Base-by-base conservation (phyloP, 805 yeast species). In the Ascoidea rubescens region DNA sequence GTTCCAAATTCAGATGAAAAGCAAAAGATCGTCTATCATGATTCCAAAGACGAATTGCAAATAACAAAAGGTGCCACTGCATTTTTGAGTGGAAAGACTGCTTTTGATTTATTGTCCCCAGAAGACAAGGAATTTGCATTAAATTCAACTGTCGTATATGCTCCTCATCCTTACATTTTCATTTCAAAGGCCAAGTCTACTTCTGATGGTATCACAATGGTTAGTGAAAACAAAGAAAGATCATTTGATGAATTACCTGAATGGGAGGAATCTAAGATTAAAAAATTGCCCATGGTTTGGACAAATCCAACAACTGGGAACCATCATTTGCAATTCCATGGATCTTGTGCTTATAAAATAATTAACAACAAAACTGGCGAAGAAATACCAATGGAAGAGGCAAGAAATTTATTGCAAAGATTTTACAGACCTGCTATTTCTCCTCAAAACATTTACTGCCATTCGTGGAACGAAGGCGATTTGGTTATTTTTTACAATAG, bases 161-260 rank as follows among this genome's bases (percentile, higher is more conserved):
- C 96, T 16, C 96, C 96, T 45, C 96, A 88, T 65, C 96, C 96
- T 46, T 88, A 87, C 67, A 88, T 88, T 54, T 87, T 76, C 66
- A 88, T 88, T 56, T 78, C 87, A 4, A 79, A 84, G 12, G 87
- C 95, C 44, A 77, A 72, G 54, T 95, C 96, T 45, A 84, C 93
- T 8, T 76, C 82, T 42, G 95, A 87, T 65, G 96, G 96, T 5
- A 73, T 88, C 55, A 84, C 95, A 1, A 88, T 88, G 82, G 87
- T 78, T 16, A 75, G 83, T 48, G 96, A 88, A 60, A 84, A 83
- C 46, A 80, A 82, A 64, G 96, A 88, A 64, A 65, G 71, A 53
- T 66, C 79, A 2, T 66, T 87, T 21, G 82, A 80, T 57, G 73
- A 84, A 57, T 73, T 88, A 52, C 96, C 96, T 21, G 76, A 74